Conservation (phyloP, 225 moss, liverwort and hornwort genomes). For the Thuidium tamariscinum region DNA sequence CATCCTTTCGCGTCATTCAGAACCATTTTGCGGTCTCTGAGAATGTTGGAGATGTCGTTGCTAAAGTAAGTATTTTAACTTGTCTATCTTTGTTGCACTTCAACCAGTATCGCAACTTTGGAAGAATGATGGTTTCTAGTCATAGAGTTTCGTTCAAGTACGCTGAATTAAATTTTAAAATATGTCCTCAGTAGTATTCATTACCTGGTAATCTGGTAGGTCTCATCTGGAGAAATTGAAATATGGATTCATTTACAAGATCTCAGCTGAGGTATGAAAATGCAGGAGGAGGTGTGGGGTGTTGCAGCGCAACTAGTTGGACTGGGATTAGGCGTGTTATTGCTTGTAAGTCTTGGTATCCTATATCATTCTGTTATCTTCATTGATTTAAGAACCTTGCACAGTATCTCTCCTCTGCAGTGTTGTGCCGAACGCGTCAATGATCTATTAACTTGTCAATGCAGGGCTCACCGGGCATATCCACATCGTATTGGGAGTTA, state of each 20-base stretch:
- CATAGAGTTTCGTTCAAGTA: background rate
- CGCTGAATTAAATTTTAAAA: background rate
- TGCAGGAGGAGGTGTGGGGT: conserved; percentile 92
- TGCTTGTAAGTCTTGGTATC: conserved; percentile 47
- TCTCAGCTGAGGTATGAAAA: background rate
- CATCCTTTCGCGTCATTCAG: conserved; percentile 86
- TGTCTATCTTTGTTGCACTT: background rate
- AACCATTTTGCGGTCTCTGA: conserved; percentile 80
- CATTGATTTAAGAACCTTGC: background rate
- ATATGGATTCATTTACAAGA: background rate
- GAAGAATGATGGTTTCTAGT: background rate
- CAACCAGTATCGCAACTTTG: background rate
- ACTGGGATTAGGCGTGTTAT: conserved; percentile 51
- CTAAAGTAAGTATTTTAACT: conserved; percentile 39
- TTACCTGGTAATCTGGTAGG: background rate
- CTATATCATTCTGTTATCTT: background rate
- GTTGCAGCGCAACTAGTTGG: conserved; percentile 87
- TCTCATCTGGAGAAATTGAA: background rate
- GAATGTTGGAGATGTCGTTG: conserved; percentile 89
- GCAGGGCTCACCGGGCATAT: conserved; percentile 63
- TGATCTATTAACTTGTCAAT: background rate
- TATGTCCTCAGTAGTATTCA: background rate
- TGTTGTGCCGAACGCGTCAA: background rate
- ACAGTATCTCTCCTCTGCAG: background rate
- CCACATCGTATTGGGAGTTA: conserved; percentile 63